Percentiles rank a stretch among this genome's conserved stretches.
Conservation (phyloP, 2,329 filamentous ascomycete genomes). For the Paecilomyces sp. region DNA sequence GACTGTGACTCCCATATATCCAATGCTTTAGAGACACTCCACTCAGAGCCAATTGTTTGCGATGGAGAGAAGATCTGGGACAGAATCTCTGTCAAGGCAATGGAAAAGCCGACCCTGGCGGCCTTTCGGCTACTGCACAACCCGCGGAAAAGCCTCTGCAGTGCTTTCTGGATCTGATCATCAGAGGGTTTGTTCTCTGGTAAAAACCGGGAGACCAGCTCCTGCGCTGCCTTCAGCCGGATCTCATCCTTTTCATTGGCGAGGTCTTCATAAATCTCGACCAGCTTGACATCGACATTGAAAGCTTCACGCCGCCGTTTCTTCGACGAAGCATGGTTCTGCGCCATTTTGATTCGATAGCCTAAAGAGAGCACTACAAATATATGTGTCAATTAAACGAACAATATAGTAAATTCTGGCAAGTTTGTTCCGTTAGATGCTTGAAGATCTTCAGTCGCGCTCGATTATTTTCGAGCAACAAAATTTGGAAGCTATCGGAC, state of each 20-base stretch:
- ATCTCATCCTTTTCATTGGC: conserved; percentile 41
- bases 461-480: background rate
- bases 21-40: conserved; percentile 39
- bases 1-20: conserved; percentile 48
- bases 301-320: conserved; percentile 36
- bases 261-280: conserved; percentile 44
- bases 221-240: conserved; percentile 38
- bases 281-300: conserved; percentile 38
- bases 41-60: conserved; percentile 17
- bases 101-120: conserved; percentile 78
- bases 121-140: conserved; percentile 86
- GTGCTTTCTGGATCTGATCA: conserved; percentile 33
- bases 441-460: conserved; percentile 3
- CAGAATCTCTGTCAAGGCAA: conserved; percentile 77
- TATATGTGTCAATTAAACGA: conserved; percentile 9
- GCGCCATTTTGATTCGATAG: conserved; percentile 18
- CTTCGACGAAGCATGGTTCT: conserved; percentile 15
- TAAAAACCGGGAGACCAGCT: conserved; percentile 38
- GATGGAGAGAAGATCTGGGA: conserved; percentile 53
- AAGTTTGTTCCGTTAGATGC: background rate
- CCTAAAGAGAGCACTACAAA: conserved; percentile 6
- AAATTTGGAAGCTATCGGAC: conserved; percentile 12
- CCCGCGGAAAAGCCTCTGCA: conserved; percentile 70
- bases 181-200: conserved; percentile 30
- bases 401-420: conserved; percentile 10